These are phyloP conservation scores for Geoglossum cookeanum DNA, from an alignment of 2,329 filamentous ascomycete species.

Conservation along the genomic window DNA sequence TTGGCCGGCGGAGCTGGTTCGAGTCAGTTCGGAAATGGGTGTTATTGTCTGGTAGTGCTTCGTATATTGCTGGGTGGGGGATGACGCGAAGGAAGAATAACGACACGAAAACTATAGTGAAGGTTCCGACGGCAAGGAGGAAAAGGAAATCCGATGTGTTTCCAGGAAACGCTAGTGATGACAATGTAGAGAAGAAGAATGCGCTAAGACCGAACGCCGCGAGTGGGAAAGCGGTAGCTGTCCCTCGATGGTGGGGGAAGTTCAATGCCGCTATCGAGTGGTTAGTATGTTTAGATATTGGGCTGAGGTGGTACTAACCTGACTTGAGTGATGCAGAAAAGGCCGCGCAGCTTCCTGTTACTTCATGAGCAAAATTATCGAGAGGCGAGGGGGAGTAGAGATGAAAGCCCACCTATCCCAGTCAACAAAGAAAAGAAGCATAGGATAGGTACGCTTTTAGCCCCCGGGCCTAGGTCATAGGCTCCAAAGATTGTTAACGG, in stretches of 20 bases:
- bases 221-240: slow-evolving; percentile 81
- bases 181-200: slow-evolving; percentile 80
- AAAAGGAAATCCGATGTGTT: slow-evolving; percentile 67
- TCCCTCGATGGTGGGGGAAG: slow-evolving; percentile 79
- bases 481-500: slow-evolving; percentile 25
- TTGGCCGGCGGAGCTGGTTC: slow-evolving; percentile 27
- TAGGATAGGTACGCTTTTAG: slow-evolving; percentile 36
- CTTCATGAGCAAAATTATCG: background rate
- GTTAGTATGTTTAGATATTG: background rate
- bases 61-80: slow-evolving; percentile 35
- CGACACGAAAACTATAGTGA: slow-evolving; percentile 50
- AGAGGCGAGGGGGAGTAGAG: background rate
- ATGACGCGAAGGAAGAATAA: slow-evolving; percentile 74
- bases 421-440: slow-evolving; percentile 75
- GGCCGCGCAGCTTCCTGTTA: slow-evolving; percentile 61
- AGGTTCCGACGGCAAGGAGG: slow-evolving; percentile 63
- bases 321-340: slow-evolving; percentile 77
- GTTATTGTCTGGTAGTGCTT: background rate
- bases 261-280: slow-evolving; percentile 53
- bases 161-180: slow-evolving; percentile 59
- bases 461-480: slow-evolving; percentile 47
- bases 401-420: slow-evolving; percentile 37
- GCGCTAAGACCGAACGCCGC: slow-evolving; percentile 88
- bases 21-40: slow-evolving; percentile 18
- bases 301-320: slow-evolving; percentile 20